Evolutionary conservation across 176 grass and related monocot species (phyloP).

Genomic region (Tillandsia fasciculata): DNA sequence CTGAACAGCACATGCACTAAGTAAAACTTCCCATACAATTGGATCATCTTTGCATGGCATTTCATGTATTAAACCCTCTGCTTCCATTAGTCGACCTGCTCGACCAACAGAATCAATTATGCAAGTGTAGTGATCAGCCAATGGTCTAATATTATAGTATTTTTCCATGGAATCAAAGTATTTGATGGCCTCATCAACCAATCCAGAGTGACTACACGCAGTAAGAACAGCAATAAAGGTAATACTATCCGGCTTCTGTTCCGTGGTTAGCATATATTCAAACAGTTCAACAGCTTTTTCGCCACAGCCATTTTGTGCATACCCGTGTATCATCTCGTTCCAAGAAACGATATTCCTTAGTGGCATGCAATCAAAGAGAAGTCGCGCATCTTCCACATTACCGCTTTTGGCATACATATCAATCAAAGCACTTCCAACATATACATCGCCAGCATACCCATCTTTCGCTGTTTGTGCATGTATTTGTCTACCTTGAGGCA

Average conservation of each 20-base stretch:
- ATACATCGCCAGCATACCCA: constrained; percentile 63
- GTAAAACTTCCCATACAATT: constrained; percentile 74
- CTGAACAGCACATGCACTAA: constrained; percentile 73
- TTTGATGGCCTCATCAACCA: constrained; percentile 41
- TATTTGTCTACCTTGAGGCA: constrained; percentile 75
- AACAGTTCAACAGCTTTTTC: constrained; percentile 63
- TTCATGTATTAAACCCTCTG: constrained; percentile 38
- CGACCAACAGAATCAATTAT: constrained; percentile 73
- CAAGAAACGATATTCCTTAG: constrained; percentile 83
- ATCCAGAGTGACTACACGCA: constrained; percentile 65
- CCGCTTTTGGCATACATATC: constrained; percentile 91
- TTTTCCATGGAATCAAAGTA: constrained; percentile 62
- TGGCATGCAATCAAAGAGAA: constrained; percentile 55
- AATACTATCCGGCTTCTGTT: constrained; percentile 61
- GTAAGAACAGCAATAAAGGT: constrained; percentile 70
- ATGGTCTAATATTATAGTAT: constrained; percentile 40
- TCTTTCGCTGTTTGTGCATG: constrained; percentile 60
- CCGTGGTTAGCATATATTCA: constrained; percentile 56
- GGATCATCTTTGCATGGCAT: constrained; percentile 66
- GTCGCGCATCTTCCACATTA: constrained; percentile 45
- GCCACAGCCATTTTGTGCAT: constrained; percentile 64
- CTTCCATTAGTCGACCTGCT: constrained; percentile 57
- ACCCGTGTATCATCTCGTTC: constrained; percentile 98
- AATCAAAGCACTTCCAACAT: constrained; percentile 64
- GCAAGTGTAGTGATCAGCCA: constrained; percentile 78